Conservation (phyloP, 2,329 filamentous ascomycete species). For the Neurospora crassa region DNA sequence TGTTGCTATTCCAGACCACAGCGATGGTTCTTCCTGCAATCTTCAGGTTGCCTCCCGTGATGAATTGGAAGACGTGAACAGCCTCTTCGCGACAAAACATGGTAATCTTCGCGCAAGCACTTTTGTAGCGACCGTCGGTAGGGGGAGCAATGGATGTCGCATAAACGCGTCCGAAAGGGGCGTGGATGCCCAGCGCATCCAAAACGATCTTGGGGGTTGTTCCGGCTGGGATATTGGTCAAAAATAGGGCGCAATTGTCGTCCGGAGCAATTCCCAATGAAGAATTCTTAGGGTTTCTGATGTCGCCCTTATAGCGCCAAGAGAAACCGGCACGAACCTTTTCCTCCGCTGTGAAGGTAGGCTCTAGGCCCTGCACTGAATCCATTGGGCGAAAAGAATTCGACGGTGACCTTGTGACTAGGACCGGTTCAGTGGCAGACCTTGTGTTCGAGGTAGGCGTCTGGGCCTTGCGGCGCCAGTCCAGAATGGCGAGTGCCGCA, state of each 20-base stretch:
- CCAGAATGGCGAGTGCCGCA: fast-evolving
- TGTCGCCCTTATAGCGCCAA: neutral
- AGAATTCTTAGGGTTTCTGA: neutral
- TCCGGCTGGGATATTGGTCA: neutral
- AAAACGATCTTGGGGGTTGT: neutral
- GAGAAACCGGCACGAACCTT: neutral
- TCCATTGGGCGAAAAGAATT: neutral
- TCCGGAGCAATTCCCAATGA: neutral
- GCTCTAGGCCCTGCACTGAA: neutral
- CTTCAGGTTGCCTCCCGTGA: neutral
- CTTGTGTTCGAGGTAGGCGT: no score
- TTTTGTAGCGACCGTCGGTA: neutral
- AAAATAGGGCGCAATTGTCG: neutral
- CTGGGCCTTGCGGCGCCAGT: neutral
- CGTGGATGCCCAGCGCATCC: neutral
- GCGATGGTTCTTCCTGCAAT: neutral
- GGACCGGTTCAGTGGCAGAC: no score
- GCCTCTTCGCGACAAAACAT: neutral
- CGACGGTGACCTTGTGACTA: no score
- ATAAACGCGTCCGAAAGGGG: neutral
- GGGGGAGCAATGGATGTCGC: neutral
- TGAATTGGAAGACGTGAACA: neutral
- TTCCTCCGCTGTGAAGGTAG: neutral
- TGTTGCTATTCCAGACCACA: neutral
- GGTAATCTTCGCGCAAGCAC: neutral